Percentiles rank a stretch among this genome's conserved stretches.
These are phyloP conservation scores for Peziza echinospora DNA, from an alignment of 495 filamentous ascomycete genomes.

Conservation along the genomic window DNA sequence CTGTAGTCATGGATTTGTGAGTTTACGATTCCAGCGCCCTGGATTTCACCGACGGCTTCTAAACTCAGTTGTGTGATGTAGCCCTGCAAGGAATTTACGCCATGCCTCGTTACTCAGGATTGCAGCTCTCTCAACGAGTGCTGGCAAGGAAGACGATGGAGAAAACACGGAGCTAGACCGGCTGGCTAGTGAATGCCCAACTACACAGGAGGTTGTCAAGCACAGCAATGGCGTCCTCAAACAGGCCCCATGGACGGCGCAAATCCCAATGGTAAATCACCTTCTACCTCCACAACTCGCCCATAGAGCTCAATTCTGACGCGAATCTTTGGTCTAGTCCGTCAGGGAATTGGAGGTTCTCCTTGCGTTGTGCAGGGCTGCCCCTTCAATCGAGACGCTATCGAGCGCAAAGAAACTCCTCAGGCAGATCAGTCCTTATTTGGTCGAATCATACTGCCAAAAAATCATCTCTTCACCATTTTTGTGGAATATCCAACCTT, in stretches of 20 bases:
- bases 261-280: background rate
- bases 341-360: conserved; percentile 75
- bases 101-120: background rate
- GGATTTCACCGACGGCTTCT: no score
- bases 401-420: conserved; percentile 54
- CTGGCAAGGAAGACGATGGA: background rate
- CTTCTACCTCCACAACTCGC: background rate
- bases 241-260: background rate
- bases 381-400: conserved; percentile 40
- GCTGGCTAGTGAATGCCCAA: background rate
- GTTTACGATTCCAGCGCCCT: no score
- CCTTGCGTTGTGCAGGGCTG: conserved; percentile 70
- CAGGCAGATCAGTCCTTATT: conserved; percentile 53
- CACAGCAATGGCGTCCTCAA: background rate
- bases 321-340: conserved; percentile 21
- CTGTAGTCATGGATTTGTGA: no score
- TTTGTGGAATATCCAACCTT: conserved; percentile 60
- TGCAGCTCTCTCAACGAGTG: background rate
- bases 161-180: background rate
- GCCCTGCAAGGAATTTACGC: background rate
- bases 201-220: background rate
- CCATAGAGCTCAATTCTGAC: background rate
- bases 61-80: no score
- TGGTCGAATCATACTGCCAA: conserved; percentile 63
- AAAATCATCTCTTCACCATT: conserved; percentile 57